Evolutionary conservation across 129 eudicot species (phyloP).

Genomic region (Artemisia annua): DNA sequence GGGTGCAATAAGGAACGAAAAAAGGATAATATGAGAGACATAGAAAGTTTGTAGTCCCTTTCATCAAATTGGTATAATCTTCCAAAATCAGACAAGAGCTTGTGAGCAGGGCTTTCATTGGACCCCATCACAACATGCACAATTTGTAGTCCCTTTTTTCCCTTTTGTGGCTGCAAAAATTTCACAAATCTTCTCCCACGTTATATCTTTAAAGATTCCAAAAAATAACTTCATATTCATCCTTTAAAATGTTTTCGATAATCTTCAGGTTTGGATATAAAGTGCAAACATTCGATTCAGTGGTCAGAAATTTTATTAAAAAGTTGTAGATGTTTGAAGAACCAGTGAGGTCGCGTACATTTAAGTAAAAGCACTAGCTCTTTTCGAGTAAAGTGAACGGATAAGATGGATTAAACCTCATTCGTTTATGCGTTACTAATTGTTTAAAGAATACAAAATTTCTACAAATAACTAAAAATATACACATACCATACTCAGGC

Average conservation of each 20-base stretch:
- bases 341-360: too few relatives aligned
- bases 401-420: too few relatives aligned
- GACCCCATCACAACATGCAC: slow-evolving; percentile 39
- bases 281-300: too few relatives aligned
- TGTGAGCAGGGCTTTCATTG: slow-evolving; percentile 36
- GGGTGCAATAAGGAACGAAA: background rate
- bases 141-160: slow-evolving; percentile 20
- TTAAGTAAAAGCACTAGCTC: too few relatives aligned
- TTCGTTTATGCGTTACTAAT: too few relatives aligned
- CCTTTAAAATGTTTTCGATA: background rate
- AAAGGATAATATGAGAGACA: background rate
- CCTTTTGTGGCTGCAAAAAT: slow-evolving; percentile 30
- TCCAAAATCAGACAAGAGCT: slow-evolving; percentile 39
- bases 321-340: background rate
- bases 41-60: background rate
- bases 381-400: too few relatives aligned
- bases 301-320: background rate
- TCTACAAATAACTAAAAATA: too few relatives aligned
- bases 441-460: too few relatives aligned
- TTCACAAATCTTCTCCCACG: slow-evolving; percentile 6
- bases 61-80: slow-evolving; percentile 23
- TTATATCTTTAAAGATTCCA: slow-evolving; percentile 20
- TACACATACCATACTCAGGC: too few relatives aligned
- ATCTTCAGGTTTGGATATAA: too few relatives aligned
- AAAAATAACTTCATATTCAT: background rate